Base-by-base conservation (phyloP, 805 yeast genomes). In the Wickerhamiella bombiphila region DNA sequence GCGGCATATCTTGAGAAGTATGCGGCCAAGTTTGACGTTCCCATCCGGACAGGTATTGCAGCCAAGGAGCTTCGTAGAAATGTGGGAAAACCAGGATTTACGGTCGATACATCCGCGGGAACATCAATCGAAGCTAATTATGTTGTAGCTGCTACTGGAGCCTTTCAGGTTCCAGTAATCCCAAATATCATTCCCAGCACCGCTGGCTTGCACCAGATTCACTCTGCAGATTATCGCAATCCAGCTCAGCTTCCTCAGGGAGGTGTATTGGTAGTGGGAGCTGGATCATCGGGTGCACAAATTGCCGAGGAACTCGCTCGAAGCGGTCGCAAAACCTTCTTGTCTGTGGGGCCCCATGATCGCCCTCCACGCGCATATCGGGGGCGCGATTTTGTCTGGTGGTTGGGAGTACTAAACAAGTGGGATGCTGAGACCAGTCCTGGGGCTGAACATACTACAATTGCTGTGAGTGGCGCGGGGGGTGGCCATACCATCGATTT, bases 401-500 rank as follows among this genome's bases (percentile, higher is more conserved):
- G 47, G 47, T 42, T 44, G 5, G 47, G 45, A 3, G 47, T 44
- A 13, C 31, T 44, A 29, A 44, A 44, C 31, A 34, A 38, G 38
- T 44, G 47, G 47, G 47, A 44, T 20, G 29, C 32, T 38, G 47
- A 44, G 31, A 35, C 42, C 4, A 15, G 15, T 21, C 38, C 41
- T 2, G 37, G 26, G 15, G 31, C 42, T 3, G 34, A 25, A 11
- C 47, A 44, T 37, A 42, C 45, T 2, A 44, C 47, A 1, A 44
- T 44, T 33, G 47, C 47, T 8, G 47, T 44, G 9, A 44, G 47
- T 22, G 47, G 47, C 2, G 47, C 47, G 11, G 22, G 35, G 9
- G 47, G 47, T n/a, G 47, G 47, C 5, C 22, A 22, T 8, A 44
- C 47, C 7, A 45, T 45, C 42, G 48, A 43, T 22, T 42, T 45